Evolutionary conservation across 1,139 yeast species (phyloP).

Genomic region (Yamadazyma pseudoaaseri): DNA sequence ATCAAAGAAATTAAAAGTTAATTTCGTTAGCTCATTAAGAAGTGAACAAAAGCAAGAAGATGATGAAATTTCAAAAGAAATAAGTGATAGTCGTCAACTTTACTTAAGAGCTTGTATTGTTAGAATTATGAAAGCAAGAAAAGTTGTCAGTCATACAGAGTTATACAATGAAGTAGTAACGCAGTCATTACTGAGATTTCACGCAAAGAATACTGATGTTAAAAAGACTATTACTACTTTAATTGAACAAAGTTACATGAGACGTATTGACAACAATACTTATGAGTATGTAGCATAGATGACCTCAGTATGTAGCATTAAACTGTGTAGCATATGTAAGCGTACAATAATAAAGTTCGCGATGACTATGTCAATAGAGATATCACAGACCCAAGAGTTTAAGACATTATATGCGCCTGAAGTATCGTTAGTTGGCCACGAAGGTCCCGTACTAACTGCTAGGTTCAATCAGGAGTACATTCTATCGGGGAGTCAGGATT

Average conservation of each 20-base stretch:
- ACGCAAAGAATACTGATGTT: conserved; percentile 81
- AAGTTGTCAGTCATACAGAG: conserved; percentile 72
- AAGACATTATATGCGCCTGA: conserved; percentile 8
- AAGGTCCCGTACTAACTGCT: conserved; percentile 46
- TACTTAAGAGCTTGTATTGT: conserved; percentile 92
- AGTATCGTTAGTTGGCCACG: conserved; percentile 41
- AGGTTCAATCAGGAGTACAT: conserved; percentile 38
- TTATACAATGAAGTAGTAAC: conserved; percentile 87
- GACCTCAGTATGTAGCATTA: too few species aligned
- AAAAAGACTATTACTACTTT: conserved; percentile 83
- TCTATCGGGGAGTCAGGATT: conserved; percentile 57
- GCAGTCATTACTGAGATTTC: conserved; percentile 81
- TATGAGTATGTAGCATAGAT: conserved; percentile 60
- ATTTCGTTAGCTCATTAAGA: conserved; percentile 81
- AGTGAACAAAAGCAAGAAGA: conserved; percentile 74
- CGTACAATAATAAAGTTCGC: too few species aligned
- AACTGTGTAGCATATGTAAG: too few species aligned
- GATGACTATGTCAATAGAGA: too few species aligned
- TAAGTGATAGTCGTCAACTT: conserved; percentile 83
- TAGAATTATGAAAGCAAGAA: conserved; percentile 93
- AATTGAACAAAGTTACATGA: conserved; percentile 83
- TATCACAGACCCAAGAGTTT: too few species aligned
- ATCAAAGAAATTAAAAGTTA: conserved; percentile 80
- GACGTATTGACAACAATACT: conserved; percentile 71
- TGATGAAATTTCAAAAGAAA: conserved; percentile 80